Percentiles rank a stretch among this genome's conserved stretches.
phyloP scores from a whole-genome alignment of 2,329 filamentous ascomycete genomes.

The Neopestalotiopsis rosae region DNA sequence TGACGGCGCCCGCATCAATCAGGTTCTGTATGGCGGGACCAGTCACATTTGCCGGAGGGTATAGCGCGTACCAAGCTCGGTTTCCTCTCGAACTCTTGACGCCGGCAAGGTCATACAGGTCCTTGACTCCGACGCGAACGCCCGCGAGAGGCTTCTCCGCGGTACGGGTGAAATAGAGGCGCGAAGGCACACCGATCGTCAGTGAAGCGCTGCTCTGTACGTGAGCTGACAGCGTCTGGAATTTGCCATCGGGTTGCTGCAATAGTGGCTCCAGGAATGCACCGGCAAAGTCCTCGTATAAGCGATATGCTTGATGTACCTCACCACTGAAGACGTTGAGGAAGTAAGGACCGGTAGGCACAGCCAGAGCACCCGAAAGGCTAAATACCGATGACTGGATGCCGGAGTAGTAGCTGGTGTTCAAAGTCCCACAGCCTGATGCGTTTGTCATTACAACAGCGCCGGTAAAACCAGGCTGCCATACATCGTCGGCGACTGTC shows the following conservation, averaged over 20 bases:
- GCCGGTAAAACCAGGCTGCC: neutral
- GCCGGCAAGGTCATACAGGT: neutral
- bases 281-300: slow-evolving; percentile 34
- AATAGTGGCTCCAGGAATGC: slow-evolving; percentile 39
- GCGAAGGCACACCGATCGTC: slow-evolving; percentile 1
- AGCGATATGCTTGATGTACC: neutral
- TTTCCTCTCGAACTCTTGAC: neutral
- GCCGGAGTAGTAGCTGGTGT: neutral
- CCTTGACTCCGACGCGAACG: slow-evolving; percentile 9
- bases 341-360: neutral
- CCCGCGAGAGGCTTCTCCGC: neutral
- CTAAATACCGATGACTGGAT: neutral
- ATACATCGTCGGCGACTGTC: slow-evolving; percentile 5
- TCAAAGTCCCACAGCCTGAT: neutral
- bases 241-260: slow-evolving; percentile 35
- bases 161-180: neutral
- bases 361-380: neutral
- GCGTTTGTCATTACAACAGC: neutral
- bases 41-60: neutral
- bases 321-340: neutral
- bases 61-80: neutral
- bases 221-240: slow-evolving; percentile 40
- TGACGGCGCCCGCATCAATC: neutral
- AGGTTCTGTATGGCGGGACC: neutral
- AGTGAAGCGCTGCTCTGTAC: slow-evolving; percentile 20